Conservation (phyloP, 768 basidiomycete species). For the Lentinula sp. region DNA sequence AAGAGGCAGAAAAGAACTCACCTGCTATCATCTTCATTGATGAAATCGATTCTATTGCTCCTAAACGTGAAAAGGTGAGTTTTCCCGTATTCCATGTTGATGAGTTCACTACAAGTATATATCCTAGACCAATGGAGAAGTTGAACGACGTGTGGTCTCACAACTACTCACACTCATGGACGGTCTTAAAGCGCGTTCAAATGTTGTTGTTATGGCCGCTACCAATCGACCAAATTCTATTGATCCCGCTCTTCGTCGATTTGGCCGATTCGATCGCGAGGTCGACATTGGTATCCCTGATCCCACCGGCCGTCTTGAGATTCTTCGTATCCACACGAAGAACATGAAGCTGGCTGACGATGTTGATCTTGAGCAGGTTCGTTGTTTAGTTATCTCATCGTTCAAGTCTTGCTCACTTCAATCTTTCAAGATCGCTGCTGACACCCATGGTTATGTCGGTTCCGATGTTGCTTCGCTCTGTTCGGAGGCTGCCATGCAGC, state of each 20-base stretch:
- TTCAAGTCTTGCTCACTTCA: conserved; percentile 7
- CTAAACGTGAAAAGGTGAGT: conserved; percentile 95
- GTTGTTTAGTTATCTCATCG: conserved; percentile 2
- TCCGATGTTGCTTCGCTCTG: conserved; percentile 97
- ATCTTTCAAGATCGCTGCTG: conserved; percentile 79
- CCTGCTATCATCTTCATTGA: conserved; percentile 99
- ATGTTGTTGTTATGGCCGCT: conserved; percentile 99
- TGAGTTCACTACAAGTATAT: not conserved
- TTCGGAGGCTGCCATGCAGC: conserved; percentile 99
- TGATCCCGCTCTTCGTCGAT: conserved; percentile 96
- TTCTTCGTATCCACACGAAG: conserved; percentile 98
- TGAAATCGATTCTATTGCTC: conserved; percentile 98
- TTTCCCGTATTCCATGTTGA: not conserved
- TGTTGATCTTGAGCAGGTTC: conserved; percentile 92
- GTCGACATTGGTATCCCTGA: conserved; percentile 99
- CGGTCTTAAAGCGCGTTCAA: conserved; percentile 95
- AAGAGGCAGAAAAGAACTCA: conserved; percentile 99
- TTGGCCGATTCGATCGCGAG: conserved; percentile 99
- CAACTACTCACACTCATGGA: conserved; percentile 99
- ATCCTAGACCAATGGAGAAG: conserved; percentile 92
- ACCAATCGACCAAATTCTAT: conserved; percentile 99
- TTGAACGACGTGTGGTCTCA: conserved; percentile 98
- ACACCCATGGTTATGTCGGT: conserved; percentile 99
- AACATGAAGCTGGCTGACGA: conserved; percentile 99
- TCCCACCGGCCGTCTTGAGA: conserved; percentile 97